A percentile compares a stretch with the other conserved stretches of the same genome.
phyloP scores from a whole-genome alignment of 345 rosid genomes.

The Melaleuca alternifolia region DNA sequence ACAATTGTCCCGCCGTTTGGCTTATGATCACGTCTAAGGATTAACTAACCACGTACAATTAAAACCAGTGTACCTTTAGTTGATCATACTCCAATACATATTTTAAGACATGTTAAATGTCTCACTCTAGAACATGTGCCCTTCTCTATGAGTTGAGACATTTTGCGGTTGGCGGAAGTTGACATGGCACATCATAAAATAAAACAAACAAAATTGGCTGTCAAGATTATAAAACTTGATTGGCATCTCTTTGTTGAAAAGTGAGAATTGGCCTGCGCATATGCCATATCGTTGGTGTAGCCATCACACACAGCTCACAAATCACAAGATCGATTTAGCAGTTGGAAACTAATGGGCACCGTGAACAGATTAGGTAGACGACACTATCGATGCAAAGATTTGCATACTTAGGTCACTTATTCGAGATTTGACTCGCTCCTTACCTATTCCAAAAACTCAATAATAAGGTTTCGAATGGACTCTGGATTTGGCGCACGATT shows the following conservation, averaged over 20 bases:
- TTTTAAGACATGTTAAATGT: neutral
- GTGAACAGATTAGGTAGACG: neutral
- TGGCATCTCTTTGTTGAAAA: neutral
- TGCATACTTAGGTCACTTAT: neutral
- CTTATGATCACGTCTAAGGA: neutral
- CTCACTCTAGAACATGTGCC: neutral
- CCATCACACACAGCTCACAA: neutral
- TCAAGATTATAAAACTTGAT: neutral
- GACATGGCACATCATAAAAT: neutral
- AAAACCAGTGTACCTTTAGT: neutral
- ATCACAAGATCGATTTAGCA: neutral
- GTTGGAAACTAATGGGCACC: fast-evolving
- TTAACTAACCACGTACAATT: neutral
- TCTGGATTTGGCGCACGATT: neutral
- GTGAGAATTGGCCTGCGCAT: neutral
- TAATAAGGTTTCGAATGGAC: too few species aligned
- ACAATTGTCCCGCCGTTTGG: too few species aligned
- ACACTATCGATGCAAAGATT: fast-evolving
- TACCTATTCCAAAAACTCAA: too few species aligned
- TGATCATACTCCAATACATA: neutral
- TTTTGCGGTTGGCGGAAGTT: neutral
- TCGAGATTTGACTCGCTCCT: neutral
- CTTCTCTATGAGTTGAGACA: neutral
- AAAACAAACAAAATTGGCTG: too few species aligned
- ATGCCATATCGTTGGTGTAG: neutral